phyloP scores from a whole-genome alignment of 1,284 basidiomycete species.

The Volvariella volvacea region DNA sequence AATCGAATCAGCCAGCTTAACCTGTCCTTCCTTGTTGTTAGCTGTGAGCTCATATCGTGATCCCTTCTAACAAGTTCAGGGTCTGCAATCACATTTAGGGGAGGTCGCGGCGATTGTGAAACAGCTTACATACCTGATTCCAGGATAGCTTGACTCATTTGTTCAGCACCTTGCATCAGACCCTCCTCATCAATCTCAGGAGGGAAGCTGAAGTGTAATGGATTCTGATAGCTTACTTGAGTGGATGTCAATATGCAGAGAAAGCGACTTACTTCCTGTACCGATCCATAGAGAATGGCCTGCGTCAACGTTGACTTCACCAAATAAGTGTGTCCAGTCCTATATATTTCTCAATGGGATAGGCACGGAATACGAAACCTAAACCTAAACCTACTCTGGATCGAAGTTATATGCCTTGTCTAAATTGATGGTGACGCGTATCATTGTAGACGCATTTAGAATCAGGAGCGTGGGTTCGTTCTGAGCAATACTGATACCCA shows the following conservation, averaged over 20 bases:
- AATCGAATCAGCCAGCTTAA: conserved; percentile 82
- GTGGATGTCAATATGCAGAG: conserved; percentile 7
- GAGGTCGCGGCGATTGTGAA: neutral
- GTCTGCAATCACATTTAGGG: conserved; percentile 46
- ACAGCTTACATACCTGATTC: conserved; percentile 44
- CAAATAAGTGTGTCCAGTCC: conserved; percentile 57
- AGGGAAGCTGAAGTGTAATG: conserved; percentile 78
- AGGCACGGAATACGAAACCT: conserved; percentile 2
- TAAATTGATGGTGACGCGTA: conserved; percentile 56
- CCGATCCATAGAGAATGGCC: conserved; percentile 77
- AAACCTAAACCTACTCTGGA: conserved; percentile 39
- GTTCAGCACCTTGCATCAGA: conserved; percentile 74
- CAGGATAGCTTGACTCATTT: conserved; percentile 71
- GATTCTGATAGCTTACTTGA: conserved; percentile 49
- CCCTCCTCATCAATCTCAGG: conserved; percentile 75
- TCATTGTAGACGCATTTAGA: conserved; percentile 60
- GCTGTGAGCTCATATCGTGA: conserved; percentile 77
- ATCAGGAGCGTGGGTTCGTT: conserved; percentile 50
- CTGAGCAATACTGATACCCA: conserved; percentile 57
- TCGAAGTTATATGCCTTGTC: conserved; percentile 54
- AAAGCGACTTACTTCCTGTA: conserved; percentile 41
- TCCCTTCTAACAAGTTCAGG: conserved; percentile 67
- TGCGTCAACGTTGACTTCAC: conserved; percentile 85
- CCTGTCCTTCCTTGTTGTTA: conserved; percentile 70
- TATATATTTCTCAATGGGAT: conserved; percentile 21